Conservation (phyloP, 768 basidiomycete species). For the Lentinus tigrinus region DNA sequence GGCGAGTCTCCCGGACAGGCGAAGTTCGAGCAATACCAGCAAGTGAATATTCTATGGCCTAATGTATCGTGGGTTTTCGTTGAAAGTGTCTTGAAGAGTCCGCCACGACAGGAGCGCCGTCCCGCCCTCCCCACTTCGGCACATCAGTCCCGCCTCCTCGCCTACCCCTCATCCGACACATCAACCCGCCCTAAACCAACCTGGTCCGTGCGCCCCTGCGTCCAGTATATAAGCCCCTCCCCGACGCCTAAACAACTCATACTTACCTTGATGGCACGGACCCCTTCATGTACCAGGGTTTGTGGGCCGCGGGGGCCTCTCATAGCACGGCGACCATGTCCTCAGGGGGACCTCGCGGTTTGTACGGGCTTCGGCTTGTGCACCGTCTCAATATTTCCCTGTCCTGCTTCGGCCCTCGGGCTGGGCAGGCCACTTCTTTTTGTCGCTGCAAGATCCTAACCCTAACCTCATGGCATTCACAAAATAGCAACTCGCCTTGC, state of each 20-base stretch:
- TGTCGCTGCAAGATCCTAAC: slow-evolving; percentile 9
- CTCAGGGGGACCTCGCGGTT: slow-evolving; percentile 41
- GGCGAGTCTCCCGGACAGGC: no score
- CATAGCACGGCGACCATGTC: slow-evolving; percentile 51
- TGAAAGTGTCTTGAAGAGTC: no score
- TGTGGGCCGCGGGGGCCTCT: slow-evolving; percentile 20
- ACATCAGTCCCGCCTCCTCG: neutral
- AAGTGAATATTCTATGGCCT: no score
- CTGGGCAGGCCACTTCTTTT: slow-evolving; percentile 19
- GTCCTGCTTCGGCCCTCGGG: slow-evolving; percentile 24
- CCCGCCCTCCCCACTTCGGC: no score
- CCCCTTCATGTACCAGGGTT: slow-evolving; percentile 20
- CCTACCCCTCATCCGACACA: neutral
- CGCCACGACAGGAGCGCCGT: no score
- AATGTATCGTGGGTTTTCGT: no score
- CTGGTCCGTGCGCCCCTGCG: slow-evolving; percentile 17
- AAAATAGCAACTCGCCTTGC: neutral
- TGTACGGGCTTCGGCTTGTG: slow-evolving; percentile 40
- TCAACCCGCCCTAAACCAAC: slow-evolving; percentile 2
- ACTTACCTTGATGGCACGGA: slow-evolving; percentile 25
- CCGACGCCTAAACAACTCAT: slow-evolving; percentile 7
- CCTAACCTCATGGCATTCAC: slow-evolving; percentile 14
- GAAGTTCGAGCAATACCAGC: no score
- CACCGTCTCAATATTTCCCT: slow-evolving; percentile 31
- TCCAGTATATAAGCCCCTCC: slow-evolving; percentile 1